Percentiles rank a stretch among this genome's conserved stretches.
Conservation (phyloP, 139 green algal genomes). For the Desmodesmus armatus region DNA sequence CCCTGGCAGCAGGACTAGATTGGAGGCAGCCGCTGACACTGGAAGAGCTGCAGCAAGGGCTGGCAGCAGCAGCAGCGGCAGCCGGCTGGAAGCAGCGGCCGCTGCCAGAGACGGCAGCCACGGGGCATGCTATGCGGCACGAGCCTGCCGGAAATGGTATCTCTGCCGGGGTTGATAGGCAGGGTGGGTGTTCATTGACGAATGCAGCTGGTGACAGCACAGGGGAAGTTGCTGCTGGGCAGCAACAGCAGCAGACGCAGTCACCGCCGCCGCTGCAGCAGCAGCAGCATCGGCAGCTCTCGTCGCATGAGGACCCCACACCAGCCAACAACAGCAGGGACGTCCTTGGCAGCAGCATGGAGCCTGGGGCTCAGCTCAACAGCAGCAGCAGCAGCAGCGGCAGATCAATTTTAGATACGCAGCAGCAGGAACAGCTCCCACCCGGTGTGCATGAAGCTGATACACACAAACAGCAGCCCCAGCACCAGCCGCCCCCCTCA, state of each 20-base stretch:
- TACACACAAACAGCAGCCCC: background rate
- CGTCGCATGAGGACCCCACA: too few relatives aligned
- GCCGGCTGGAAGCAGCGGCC: background rate
- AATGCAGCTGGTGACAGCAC: too few relatives aligned
- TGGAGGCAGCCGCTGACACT: background rate
- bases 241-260: conserved; percentile 3
- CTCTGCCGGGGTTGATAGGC: too few relatives aligned
- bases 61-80: conserved; percentile 20
- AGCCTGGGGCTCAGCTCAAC: background rate
- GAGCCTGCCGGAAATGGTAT: too few relatives aligned
- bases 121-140: background rate
- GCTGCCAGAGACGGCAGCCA: too few relatives aligned
- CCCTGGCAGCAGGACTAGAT: background rate
- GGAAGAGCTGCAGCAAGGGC: conserved; percentile 7
- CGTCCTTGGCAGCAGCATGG: too few relatives aligned
- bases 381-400: conserved; percentile 1
- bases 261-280: too few relatives aligned
- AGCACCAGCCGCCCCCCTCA: background rate
- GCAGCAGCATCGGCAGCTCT: too few relatives aligned
- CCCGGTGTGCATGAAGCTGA: background rate
- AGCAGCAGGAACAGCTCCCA: background rate
- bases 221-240: background rate
- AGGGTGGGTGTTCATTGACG: too few relatives aligned
- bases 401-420: background rate
- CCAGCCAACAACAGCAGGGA: too few relatives aligned